Evolutionary conservation across 2,329 filamentous ascomycete species (phyloP), one percentile per base, ranked within the genome.

Genomic region (Penicillium concentricum): DNA sequence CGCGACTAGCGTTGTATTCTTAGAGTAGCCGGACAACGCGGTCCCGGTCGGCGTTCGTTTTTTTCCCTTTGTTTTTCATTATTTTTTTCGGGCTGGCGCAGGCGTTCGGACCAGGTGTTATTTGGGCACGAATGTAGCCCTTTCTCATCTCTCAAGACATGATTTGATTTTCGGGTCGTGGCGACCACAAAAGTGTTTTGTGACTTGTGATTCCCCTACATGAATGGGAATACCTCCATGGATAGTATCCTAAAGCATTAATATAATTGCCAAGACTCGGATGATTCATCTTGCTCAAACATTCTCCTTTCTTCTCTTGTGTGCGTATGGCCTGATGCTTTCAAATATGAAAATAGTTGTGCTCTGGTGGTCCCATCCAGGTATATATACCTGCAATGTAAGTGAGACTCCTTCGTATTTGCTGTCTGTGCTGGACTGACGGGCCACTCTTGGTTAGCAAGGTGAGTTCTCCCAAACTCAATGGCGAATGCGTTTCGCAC

Each of bases 171-270:
- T 56, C 60, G 60, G 56, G 61, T 64, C 62, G 28, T 58, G 63
- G 63, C 62, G 59, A 62, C 59, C 59, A 57, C 58, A 66, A 65
- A 66, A 66, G 62, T 62, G 60, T 58, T 56, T 50, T 65, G 55
- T 63, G 57, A 59, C 50, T 61, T 51, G 54, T 59, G 53, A 60
- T 51, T 57, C 49, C 53, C 58, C 50, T 46, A 22, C 35, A 41
- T 34, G 51, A 32, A 47, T 35, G 35, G 44, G 54, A 41, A 48
- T 52, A 49, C 26, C 32, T 44, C 56, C 56, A 30, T 62, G 37
- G 56, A 62, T 59, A 60, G 59, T 60, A 45, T 54, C 38, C 49
- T 61, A 35, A 58, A 63, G 57, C 59, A 66, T 57, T 54, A 63
- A 66, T 66, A 54, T 58, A 57, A 62, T 56, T 63, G 61, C 62